Base-by-base conservation (phyloP, 2,329 filamentous ascomycete species). In the Ophiostoma sp. region DNA sequence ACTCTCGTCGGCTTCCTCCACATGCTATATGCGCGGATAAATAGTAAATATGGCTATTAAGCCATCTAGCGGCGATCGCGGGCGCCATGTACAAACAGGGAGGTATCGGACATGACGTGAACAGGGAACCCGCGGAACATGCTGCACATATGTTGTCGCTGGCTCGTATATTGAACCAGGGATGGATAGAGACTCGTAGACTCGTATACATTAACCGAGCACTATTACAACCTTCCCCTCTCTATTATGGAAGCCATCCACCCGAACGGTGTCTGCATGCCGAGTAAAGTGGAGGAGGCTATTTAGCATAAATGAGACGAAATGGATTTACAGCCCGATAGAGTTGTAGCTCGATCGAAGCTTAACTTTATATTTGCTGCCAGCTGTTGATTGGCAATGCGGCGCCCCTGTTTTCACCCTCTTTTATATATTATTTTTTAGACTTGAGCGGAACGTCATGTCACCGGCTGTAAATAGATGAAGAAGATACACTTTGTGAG, bases 291-390 rank as follows among this genome's bases (percentile, higher is more conserved):
- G 44, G 44, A 48, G 44, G 44, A 48, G 17, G 44, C 17, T 48
- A 48, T 48, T 48, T 48, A 48, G 44, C 44, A 48, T 48, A 48
- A 48, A 48, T 48, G 44, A 48, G 44, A 48, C 44, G 44, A n/a
- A 48, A 20, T 48, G 44, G 17, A 48, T 48, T 48, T 48, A 48
- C 44, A n/a, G 44, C 44, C 44, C 17, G 6, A 48, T n/a, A 48
- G 44, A 20, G 44, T 48, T 48, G 20, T n/a, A 48, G 44, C 44
- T 20, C 17, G 44, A 48, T 48, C 44, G 17, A 20, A 48, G 44
- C 44, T 48, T 48, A 48, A 48, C 44, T 48, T 48, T n/a, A 48
- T n/a, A 48, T 48, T 48, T 48, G 44, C 20, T 7, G 17, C 44
- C 44, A 48, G 44, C 27, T 65, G 17, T 17, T 17, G 6, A n/a